phyloP scores from a whole-genome alignment of 2,329 filamentous ascomycete genomes.

The Alternaria novae-zelandiae region DNA sequence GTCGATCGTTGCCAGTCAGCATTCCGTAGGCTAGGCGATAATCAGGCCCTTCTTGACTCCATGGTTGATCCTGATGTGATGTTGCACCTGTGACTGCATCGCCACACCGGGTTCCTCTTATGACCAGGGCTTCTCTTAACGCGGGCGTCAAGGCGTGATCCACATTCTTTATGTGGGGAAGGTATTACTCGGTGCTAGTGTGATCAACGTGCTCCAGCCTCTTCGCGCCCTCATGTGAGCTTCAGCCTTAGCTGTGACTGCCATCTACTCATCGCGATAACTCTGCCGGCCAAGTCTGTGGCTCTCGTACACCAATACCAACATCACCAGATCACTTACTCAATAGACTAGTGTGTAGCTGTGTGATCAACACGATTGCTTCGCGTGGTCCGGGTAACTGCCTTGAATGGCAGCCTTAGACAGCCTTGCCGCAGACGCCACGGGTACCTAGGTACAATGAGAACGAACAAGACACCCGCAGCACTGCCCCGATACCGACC shows the following conservation, averaged over 20 bases:
- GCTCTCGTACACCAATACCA: background rate
- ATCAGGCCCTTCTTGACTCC: background rate
- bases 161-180: background rate
- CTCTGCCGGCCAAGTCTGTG: background rate
- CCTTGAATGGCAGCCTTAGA: background rate
- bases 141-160: background rate
- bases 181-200: background rate
- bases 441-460: background rate
- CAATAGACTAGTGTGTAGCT: background rate
- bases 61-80: background rate
- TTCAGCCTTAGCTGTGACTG: constrained; percentile 1
- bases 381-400: background rate
- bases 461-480: background rate
- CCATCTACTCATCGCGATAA: background rate
- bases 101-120: background rate
- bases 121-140: background rate
- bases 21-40: background rate
- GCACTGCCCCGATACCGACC: background rate
- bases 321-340: background rate
- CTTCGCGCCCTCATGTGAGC: background rate
- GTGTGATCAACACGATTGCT: background rate
- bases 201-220: background rate
- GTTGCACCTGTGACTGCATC: background rate
- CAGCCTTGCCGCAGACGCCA: constrained; percentile 4
- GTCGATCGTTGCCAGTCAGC: background rate